Percentiles rank a stretch among this genome's conserved stretches.
phyloP scores from a whole-genome alignment of 768 basidiomycete species.

The Phanerodontia chrysosporium region DNA sequence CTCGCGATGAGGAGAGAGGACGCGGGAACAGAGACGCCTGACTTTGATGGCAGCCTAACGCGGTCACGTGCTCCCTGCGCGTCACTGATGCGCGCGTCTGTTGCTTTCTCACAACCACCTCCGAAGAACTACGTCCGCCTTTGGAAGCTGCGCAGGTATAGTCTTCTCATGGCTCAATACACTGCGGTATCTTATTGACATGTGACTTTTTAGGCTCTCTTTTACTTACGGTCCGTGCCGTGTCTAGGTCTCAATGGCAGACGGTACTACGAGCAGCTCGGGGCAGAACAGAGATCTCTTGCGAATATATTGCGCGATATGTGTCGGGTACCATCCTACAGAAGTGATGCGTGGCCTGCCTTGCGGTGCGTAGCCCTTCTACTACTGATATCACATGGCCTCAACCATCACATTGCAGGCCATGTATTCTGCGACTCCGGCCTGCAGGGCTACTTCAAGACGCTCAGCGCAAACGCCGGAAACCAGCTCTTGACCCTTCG shows the following conservation, averaged over 20 bases:
- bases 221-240: too few species aligned
- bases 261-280: too few species aligned
- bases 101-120: background rate
- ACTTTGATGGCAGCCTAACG: background rate
- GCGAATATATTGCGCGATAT: background rate
- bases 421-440: background rate
- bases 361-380: background rate
- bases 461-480: background rate
- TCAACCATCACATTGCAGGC: background rate
- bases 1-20: background rate
- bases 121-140: background rate
- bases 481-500: background rate
- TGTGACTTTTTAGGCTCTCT: too few species aligned
- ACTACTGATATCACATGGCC: too few species aligned
- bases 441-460: background rate
- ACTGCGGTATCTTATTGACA: too few species aligned
- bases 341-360: background rate
- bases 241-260: too few species aligned
- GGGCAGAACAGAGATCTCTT: background rate
- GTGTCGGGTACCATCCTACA: background rate
- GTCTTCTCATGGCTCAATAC: background rate
- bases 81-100: background rate
- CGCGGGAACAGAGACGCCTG: background rate
- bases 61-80: background rate
- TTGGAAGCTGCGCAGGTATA: background rate